Conservation (phyloP, 495 filamentous ascomycete species). For the Pseudoneurospora amorphoporcata region DNA sequence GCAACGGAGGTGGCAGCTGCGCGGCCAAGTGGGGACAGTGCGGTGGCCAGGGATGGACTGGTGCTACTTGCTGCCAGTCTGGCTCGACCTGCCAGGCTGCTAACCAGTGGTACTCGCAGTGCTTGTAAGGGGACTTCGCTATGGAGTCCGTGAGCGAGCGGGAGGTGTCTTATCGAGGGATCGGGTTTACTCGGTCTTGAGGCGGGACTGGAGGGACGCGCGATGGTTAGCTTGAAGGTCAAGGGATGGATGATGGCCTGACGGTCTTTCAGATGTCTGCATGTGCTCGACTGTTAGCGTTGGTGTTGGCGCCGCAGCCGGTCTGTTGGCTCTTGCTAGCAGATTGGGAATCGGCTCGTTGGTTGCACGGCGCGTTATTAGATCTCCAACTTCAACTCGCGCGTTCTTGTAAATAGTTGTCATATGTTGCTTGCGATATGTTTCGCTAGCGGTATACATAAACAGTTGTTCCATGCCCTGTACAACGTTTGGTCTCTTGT, state of each 20-base stretch:
- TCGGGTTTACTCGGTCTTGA: background rate
- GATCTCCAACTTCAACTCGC: background rate
- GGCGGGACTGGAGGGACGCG: background rate
- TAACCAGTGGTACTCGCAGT: slow-evolving; percentile 43
- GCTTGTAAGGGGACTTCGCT: slow-evolving; percentile 12
- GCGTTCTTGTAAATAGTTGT: background rate
- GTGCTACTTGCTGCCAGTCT: slow-evolving; percentile 33
- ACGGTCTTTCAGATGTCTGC: background rate
- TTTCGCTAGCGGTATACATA: background rate
- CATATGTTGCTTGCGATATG: too few species aligned
- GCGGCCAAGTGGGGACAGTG: slow-evolving; percentile 36
- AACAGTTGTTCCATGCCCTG: background rate
- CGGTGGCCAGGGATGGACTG: slow-evolving; percentile 37
- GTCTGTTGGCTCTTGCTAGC: background rate
- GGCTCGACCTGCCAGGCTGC: slow-evolving; percentile 31
- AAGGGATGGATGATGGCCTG: background rate
- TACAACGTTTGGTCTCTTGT: too few species aligned
- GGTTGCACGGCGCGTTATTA: background rate
- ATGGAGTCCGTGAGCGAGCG: background rate
- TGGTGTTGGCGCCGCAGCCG: background rate
- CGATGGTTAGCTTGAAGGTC: background rate
- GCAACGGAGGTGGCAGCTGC: slow-evolving; percentile 9
- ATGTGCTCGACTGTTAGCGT: background rate
- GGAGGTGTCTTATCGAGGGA: background rate
- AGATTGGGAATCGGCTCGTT: background rate